Evolutionary conservation across 2,329 filamentous ascomycete species (phyloP), one percentile per base, ranked within the genome.

Genomic region (Fusarium buharicum): DNA sequence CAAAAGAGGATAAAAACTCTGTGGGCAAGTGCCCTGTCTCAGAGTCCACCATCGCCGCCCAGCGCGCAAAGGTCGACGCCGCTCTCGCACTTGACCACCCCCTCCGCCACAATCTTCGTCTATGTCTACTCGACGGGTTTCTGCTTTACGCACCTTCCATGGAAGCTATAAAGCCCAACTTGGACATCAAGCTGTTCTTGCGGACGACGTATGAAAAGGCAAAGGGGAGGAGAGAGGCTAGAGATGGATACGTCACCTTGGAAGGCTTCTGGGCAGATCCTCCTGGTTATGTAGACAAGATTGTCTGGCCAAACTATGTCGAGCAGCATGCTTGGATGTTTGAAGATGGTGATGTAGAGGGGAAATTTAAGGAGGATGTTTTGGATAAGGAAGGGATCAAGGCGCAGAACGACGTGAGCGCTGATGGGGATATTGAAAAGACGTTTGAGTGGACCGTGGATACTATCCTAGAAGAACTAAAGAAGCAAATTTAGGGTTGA

Each of bases 191-290:
- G 69, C 77, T 98, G 4, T 94, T 98, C 69, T 77, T 98, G 16
- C 85, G 88, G 0, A 90, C 91, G 2, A 84, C 86, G 24, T 88
- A 89, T 56, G 78, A 78, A 12, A 84, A 78, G 36, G 89, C 89
- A 4, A 90, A 89, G 70, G 77, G 79, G 30, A 82, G 91, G 20
- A 80, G 91, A 27, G 86, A 90, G 71, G 86, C 86, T 0, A 80
- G 91, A 50, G 86, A 84, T 65, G 91, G 91, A 11, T 95, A 95
- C 74, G 90, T 92, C 27, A 94, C 91, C 4, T 76, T 90, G 6
- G 87, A 97, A 71, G 94, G 93, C 24, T 99, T 97, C 78, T 99
- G 95, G 95, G 84, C 88, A 53, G 95, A 99, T 75, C 95, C 95
- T 0, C 92, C 92, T 0, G 93, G 92, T 0, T 99, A 98, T 74